A percentile compares a stretch with the other conserved stretches of the same genome.
Conservation (phyloP, 2,329 filamentous ascomycete genomes). For the Fusarium xyrophilum region DNA sequence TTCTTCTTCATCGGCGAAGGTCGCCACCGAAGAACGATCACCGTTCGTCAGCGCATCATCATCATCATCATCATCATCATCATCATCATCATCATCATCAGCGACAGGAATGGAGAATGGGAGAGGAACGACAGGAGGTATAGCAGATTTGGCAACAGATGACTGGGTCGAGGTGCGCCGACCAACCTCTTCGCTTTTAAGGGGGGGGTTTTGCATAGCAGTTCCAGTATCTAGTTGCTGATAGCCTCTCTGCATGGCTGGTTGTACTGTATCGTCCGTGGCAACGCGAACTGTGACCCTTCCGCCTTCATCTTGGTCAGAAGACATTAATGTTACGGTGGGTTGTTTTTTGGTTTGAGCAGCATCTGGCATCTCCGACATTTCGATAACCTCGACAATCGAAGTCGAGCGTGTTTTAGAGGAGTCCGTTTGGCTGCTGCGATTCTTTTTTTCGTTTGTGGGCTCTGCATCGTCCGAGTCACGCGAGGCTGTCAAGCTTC, state of each 20-base stretch:
- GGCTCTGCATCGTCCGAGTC: constrained; percentile 61
- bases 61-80: constrained; percentile 50
- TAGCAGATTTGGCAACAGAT: constrained; percentile 43
- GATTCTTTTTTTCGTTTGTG: constrained; percentile 54
- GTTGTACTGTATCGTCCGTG: constrained; percentile 53
- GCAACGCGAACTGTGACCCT: constrained; percentile 62
- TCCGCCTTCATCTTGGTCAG: constrained; percentile 51
- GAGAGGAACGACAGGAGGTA: constrained; percentile 65
- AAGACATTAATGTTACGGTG: constrained; percentile 51
- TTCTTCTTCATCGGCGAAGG: constrained; percentile 68
- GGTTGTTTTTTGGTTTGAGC: constrained; percentile 38
- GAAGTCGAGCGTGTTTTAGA: constrained; percentile 46
- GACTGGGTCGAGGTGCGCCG: constrained; percentile 36
- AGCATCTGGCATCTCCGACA: constrained; percentile 56
- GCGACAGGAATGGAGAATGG: constrained; percentile 67
- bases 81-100: constrained; percentile 51
- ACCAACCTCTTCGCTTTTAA: constrained; percentile 21
- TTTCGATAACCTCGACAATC: constrained; percentile 59
- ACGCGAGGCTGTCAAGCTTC: constrained; percentile 47
- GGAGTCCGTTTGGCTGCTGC: constrained; percentile 46
- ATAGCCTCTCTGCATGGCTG: constrained; percentile 33
- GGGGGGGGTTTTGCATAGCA: constrained; percentile 10
- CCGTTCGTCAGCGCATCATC: constrained; percentile 52
- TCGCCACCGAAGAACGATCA: constrained; percentile 71
- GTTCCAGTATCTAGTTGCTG: constrained; percentile 35